These are phyloP conservation scores for Phaeosphaeria sp. DNA, from an alignment of 2,329 filamentous ascomycete genomes.

Conservation along the genomic window DNA sequence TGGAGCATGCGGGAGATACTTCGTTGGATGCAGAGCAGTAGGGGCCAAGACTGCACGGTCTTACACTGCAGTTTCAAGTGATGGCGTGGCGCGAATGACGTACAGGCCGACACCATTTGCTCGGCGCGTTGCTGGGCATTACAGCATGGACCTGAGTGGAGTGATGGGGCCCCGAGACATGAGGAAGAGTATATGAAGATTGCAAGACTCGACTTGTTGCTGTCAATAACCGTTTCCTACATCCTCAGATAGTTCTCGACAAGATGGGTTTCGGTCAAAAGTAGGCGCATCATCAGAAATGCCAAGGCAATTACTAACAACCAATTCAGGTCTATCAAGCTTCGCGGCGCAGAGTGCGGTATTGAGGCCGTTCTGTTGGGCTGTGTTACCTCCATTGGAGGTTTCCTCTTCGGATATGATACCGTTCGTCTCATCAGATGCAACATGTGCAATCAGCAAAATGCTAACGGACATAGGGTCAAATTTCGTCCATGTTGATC, in stretches of 20 bases:
- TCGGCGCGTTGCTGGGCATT: constrained; percentile 35
- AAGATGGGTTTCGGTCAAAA: constrained; percentile 35
- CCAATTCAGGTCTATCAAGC: constrained; percentile 28
- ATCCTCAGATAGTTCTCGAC: constrained; percentile 1
- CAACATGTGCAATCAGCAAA: too few relatives aligned
- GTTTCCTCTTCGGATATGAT: constrained; percentile 70
- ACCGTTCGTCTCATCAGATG: constrained; percentile 57
- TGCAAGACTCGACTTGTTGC: background rate
- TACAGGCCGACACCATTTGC: constrained; percentile 19
- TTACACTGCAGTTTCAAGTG: constrained; percentile 14
- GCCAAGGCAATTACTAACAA: constrained; percentile 7
- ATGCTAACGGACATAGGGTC: too few relatives aligned
- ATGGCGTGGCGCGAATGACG: constrained; percentile 33
- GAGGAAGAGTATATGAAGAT: background rate
- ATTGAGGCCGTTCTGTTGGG: constrained; percentile 60
- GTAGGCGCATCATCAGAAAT: constrained; percentile 11
- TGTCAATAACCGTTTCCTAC: constrained; percentile 3
- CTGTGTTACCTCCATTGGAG: constrained; percentile 63
- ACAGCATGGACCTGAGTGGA: constrained; percentile 20
- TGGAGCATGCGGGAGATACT: background rate
- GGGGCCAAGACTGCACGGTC: constrained; percentile 21
- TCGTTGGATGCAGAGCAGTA: constrained; percentile 20
- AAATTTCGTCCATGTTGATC: constrained; percentile 49
- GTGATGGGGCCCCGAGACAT: constrained; percentile 9
- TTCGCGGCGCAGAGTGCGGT: constrained; percentile 42